Evolutionary conservation across 352 stramenopile species (phyloP).

Genomic region (Phytopythium vexans): DNA sequence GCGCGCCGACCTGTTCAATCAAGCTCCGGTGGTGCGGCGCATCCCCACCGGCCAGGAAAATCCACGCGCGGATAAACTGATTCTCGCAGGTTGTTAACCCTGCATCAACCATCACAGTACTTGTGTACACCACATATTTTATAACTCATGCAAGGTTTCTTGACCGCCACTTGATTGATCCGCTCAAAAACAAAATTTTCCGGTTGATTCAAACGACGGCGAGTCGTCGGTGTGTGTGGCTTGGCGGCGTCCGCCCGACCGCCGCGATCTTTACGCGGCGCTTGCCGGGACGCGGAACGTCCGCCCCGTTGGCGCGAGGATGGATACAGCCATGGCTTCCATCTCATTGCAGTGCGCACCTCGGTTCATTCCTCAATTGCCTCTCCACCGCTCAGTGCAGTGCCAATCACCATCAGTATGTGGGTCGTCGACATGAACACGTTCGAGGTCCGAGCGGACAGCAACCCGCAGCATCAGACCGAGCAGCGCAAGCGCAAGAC

Average conservation of each 20-base stretch:
- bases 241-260: too few relatives aligned
- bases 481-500: slow-evolving; percentile 6
- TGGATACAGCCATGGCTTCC: too few relatives aligned
- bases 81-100: slow-evolving; percentile 12
- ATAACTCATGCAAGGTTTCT: not conserved
- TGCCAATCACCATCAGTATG: slow-evolving; percentile 5
- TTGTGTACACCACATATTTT: slow-evolving; percentile 1
- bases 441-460: slow-evolving; percentile 32
- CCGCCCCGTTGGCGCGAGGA: too few relatives aligned
- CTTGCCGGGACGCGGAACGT: too few relatives aligned
- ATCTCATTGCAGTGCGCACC: too few relatives aligned
- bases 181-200: too few relatives aligned
- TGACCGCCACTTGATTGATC: slow-evolving; percentile 13
- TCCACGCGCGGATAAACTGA: slow-evolving; percentile 6
- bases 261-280: too few relatives aligned
- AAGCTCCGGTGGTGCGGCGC: too few relatives aligned
- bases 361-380: slow-evolving; percentile 26
- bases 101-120: slow-evolving; percentile 25
- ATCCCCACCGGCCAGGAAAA: not conserved
- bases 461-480: slow-evolving; percentile 14
- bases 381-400: slow-evolving; percentile 1
- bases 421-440: slow-evolving; percentile 22
- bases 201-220: too few relatives aligned
- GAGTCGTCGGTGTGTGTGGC: too few relatives aligned
- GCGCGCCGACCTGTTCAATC: too few relatives aligned